These are phyloP conservation scores for Backusella liffmaniae DNA, from an alignment of 192 early-diverging fungal species.

Conservation along the genomic window DNA sequence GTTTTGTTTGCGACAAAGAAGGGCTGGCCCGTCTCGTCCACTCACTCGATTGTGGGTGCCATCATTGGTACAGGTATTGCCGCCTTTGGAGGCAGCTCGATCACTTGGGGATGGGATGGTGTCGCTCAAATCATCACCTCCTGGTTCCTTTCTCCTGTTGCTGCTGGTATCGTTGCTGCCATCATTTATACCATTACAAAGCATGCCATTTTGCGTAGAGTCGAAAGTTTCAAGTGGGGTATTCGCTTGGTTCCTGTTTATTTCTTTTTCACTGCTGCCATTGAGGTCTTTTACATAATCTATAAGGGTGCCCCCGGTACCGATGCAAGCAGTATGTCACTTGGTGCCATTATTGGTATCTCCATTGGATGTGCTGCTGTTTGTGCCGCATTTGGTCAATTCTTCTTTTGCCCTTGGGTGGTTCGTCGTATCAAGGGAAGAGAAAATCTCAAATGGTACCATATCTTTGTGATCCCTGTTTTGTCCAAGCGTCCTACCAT, in stretches of 20 bases:
- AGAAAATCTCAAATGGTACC: constrained; percentile 74
- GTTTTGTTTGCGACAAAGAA: constrained; percentile 65
- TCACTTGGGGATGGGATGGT: constrained; percentile 59
- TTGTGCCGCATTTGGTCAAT: constrained; percentile 54
- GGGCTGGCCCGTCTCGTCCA: constrained; percentile 77
- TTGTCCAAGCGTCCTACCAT: constrained; percentile 52
- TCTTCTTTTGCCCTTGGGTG: constrained; percentile 71
- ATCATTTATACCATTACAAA: constrained; percentile 68
- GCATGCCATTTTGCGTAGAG: constrained; percentile 56
- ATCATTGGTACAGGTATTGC: constrained; percentile 71
- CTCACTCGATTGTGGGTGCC: constrained; percentile 82
- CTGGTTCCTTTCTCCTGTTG: constrained; percentile 73
- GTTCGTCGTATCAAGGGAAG: constrained; percentile 59
- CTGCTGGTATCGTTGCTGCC: constrained; percentile 61
- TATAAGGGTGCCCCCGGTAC: constrained; percentile 64
- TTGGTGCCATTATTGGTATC: constrained; percentile 59
- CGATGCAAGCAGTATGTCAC: constrained; percentile 35
- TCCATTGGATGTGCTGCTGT: constrained; percentile 55
- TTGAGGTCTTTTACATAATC: constrained; percentile 69
- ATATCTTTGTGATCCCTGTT: constrained; percentile 60
- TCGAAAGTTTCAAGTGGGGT: constrained; percentile 66
- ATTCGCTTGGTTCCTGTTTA: constrained; percentile 68
- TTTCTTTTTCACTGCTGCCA: constrained; percentile 63
- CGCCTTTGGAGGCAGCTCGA: constrained; percentile 59
- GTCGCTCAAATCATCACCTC: constrained; percentile 64